phyloP scores from a whole-genome alignment of 257 asterid species.

The Parsonsia alboflavescens region DNA sequence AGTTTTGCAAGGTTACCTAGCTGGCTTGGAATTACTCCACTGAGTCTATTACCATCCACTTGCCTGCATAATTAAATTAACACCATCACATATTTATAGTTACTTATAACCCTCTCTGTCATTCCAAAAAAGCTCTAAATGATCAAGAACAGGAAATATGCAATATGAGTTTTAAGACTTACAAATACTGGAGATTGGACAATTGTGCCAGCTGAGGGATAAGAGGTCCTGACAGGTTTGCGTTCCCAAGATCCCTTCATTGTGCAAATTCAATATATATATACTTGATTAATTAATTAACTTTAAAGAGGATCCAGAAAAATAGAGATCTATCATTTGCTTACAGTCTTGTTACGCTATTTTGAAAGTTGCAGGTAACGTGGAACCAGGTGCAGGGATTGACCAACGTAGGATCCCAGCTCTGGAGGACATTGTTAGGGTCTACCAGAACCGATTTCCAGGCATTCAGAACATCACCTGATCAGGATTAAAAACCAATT shows the following conservation, averaged over 20 bases:
- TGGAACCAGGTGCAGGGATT: conserved; percentile 56
- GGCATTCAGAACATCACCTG: conserved; percentile 38
- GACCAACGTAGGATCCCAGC: conserved; percentile 50
- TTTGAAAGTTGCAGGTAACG: conserved; percentile 31
- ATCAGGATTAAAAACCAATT: background rate
- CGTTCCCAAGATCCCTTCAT: conserved; percentile 63
- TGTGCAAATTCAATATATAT: too few relatives aligned
- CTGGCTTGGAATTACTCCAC: conserved; percentile 46
- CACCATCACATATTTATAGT: too few relatives aligned
- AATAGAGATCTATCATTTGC: background rate
- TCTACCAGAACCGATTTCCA: conserved; percentile 23
- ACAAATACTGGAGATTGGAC: conserved; percentile 56
- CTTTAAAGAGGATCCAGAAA: background rate
- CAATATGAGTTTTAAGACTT: conserved; percentile 14
- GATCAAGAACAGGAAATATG: too few relatives aligned
- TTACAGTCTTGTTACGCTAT: conserved; percentile 41
- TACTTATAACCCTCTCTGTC: too few relatives aligned
- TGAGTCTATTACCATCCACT: conserved; percentile 47
- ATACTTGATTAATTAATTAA: background rate
- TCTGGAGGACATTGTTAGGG: conserved; percentile 48
- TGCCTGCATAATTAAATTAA: conserved; percentile 32
- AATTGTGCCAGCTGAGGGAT: conserved; percentile 61
- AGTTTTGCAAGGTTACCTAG: conserved; percentile 42
- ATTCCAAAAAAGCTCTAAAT: too few relatives aligned
- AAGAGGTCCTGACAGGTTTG: conserved; percentile 50